Evolutionary conservation across 2,329 filamentous ascomycete genomes (phyloP).

Genomic region (Pezicula neosporulosa): DNA sequence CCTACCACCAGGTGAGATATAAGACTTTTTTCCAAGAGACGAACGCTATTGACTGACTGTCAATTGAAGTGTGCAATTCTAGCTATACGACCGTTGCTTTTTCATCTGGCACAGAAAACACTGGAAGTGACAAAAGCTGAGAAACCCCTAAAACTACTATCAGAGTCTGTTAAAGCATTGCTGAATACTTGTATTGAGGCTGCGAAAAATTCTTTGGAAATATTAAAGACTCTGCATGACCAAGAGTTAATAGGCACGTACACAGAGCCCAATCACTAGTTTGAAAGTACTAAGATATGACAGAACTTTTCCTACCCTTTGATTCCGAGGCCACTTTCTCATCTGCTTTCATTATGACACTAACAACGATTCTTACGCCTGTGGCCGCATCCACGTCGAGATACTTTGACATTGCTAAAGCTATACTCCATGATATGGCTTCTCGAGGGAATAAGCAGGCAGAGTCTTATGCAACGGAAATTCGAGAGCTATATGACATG

Average conservation of each 20-base stretch:
- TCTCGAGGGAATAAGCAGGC: neutral
- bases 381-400: neutral
- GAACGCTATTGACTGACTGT: neutral
- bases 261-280: neutral
- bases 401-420: neutral
- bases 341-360: neutral
- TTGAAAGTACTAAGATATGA: neutral
- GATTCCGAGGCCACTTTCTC: neutral
- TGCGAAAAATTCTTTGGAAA: neutral
- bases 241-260: neutral
- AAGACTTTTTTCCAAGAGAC: neutral
- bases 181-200: neutral
- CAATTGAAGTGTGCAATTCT: neutral
- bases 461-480: no score
- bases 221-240: neutral
- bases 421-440: neutral
- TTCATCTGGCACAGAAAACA: neutral
- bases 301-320: neutral
- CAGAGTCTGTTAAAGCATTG: neutral
- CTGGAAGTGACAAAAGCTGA: neutral
- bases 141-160: neutral
- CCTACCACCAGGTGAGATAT: neutral
- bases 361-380: neutral
- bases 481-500: neutral
- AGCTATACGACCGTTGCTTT: neutral